Percentiles rank a stretch among this genome's conserved stretches.
phyloP scores from a whole-genome alignment of 2,329 filamentous ascomycete genomes.

The Arthrobotrys conoides region DNA sequence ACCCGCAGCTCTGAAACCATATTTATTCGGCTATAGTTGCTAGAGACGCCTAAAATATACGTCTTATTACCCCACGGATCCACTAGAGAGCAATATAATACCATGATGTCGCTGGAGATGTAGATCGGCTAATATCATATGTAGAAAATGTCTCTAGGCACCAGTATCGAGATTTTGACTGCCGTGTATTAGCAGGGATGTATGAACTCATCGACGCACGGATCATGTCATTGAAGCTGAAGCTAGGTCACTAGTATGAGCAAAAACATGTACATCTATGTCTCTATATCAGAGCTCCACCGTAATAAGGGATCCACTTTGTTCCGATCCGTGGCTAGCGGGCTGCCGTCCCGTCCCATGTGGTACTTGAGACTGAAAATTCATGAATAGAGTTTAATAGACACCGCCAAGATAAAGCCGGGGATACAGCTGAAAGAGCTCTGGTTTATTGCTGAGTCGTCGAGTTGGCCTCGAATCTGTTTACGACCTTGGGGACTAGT shows the following conservation, averaged over 20 bases:
- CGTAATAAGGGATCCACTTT: background rate
- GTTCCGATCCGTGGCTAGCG: slow-evolving; percentile 16
- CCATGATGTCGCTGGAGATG: too few relatives aligned
- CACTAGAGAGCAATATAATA: too few relatives aligned
- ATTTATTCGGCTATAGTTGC: background rate
- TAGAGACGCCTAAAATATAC: background rate
- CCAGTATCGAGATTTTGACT: background rate
- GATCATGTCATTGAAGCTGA: slow-evolving; percentile 10
- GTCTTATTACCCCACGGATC: background rate
- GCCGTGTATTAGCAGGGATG: background rate
- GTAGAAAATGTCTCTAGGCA: background rate
- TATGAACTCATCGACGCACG: background rate
- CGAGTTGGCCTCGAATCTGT: background rate
- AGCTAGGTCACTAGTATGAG: background rate
- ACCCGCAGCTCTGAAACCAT: background rate
- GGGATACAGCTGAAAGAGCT: background rate
- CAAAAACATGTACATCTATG: background rate
- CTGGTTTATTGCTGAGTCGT: background rate
- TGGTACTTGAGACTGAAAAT: slow-evolving; percentile 6
- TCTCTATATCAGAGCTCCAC: slow-evolving; percentile 6
- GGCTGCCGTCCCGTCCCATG: slow-evolving; percentile 16
- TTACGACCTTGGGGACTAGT: too few relatives aligned
- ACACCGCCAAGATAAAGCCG: background rate
- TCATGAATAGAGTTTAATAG: background rate
- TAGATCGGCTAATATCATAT: slow-evolving; percentile 8